Base-by-base conservation (phyloP, 352 stramenopile genomes). In the Pythium aquatile region DNA sequence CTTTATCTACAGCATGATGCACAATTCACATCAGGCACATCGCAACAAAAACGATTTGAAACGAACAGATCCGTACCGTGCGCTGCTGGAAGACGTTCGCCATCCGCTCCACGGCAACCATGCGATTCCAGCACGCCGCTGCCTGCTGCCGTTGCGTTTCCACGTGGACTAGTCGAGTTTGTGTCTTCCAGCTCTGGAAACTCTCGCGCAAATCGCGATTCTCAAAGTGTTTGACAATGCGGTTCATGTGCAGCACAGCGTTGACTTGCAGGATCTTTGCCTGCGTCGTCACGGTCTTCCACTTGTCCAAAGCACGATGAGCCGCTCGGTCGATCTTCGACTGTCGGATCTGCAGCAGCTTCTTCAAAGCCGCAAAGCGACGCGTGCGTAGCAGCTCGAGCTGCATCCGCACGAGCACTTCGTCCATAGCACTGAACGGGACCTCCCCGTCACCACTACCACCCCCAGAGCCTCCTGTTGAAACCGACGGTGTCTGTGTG, bases 321-420 rank as follows among this genome's bases (percentile, higher is more conserved):
- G 67, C 33, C 11, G 63, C 62, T 57, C 75, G 72, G 5, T 78
- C 71, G 8, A 76, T 55, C 24, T 77, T 74, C 0, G 69, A 61
- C 30, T 81, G 74, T 6, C 83, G 83, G 48, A 91, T 87, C 47
- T 86, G 66, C 51, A 85, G 51, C 4, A 78, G 39, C 59, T 80
- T 88, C 66, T 88, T 87, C 16, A 91, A 68, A 1, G 79, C 78
- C 51, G 84, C 80, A 52, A 89, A 86, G 2, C 83, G 80, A n/a
- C 80, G 70, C 40, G 72, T 82, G 10, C 83, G 78, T 44, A 91
- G 53, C 14, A 85, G 73, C 20, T 91, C 78, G 26, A 90, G 56
- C 46, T 89, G 77, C 66, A 91, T 73, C 0, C 83, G 73, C 46
- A 88, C 83, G 17, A 90, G 69, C 32, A 88, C 76, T 60, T 88